Percentiles rank a stretch among this genome's conserved stretches.
Conservation (phyloP, 495 filamentous ascomycete species). For the Penicillium angulare region DNA sequence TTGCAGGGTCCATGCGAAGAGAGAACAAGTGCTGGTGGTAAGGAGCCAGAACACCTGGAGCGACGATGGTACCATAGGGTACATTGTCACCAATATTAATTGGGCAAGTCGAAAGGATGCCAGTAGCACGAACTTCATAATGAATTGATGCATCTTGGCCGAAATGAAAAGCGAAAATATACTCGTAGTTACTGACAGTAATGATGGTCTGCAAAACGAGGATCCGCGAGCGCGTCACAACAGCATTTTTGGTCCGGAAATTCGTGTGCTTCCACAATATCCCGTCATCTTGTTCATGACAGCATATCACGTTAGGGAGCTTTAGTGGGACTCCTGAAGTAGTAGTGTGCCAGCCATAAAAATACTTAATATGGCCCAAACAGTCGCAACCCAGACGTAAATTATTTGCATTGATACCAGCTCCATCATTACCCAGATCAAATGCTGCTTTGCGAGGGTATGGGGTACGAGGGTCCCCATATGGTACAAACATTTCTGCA, state of each 20-base stretch:
- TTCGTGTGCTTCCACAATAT: constrained; percentile 73
- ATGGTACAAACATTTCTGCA: constrained; percentile 75
- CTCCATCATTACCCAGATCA: constrained; percentile 66
- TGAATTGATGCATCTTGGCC: constrained; percentile 74
- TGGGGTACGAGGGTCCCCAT: constrained; percentile 60
- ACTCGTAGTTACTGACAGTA: constrained; percentile 82
- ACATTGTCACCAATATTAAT: constrained; percentile 54
- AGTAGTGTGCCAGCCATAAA: constrained; percentile 55
- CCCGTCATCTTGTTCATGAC: constrained; percentile 66
- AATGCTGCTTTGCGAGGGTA: constrained; percentile 68
- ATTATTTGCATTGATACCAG: constrained; percentile 67
- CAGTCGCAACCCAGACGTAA: constrained; percentile 60
- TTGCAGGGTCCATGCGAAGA: too few relatives aligned
- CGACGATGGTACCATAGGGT: constrained; percentile 79
- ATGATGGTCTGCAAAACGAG: constrained; percentile 71
- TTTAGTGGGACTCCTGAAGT: constrained; percentile 48
- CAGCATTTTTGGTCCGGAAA: constrained; percentile 58
- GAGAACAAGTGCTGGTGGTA: too few relatives aligned
- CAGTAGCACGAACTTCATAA: constrained; percentile 83
- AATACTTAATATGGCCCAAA: constrained; percentile 62
- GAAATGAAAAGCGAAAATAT: constrained; percentile 82
- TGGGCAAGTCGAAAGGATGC: constrained; percentile 78
- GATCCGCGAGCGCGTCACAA: constrained; percentile 54
- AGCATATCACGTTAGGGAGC: constrained; percentile 58
- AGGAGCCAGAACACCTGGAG: constrained; percentile 74